Base-by-base conservation (phyloP, 345 rosid genomes). In the Eucalyptus curtisii region DNA sequence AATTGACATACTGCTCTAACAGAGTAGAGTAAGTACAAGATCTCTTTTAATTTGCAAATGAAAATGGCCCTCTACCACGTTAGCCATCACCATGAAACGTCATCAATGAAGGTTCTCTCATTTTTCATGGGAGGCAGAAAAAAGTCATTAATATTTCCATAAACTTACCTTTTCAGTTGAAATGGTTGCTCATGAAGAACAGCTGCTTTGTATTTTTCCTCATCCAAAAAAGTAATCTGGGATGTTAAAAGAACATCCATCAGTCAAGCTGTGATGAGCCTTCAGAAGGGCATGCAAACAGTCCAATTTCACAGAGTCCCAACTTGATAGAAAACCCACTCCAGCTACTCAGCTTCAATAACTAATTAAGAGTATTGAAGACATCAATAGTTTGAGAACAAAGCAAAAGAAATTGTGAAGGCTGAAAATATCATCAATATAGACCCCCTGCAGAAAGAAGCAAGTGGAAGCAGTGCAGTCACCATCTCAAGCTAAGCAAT, bases 221-320 rank as follows among this genome's bases (percentile, higher is more conserved):
- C 88, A 87, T 96, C 98, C 8, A 97, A 91, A 95, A 98, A 98
- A 47, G 97, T 92, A 89, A 97, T 89, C 99, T 98, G 92, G 87
- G 53, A 61, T n/a, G 42, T 57, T 87, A 81, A 86, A 80, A 55
- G 50, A 48, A 85, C 87, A 49, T 48, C 49, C 13, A 31, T 84
- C 82, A 57, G 25, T 30, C 79, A 76, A 76, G 84, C 47, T 40
- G 47, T 76, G 30, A 40, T 40, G 13, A 76, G 84, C 15, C 84
- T 40, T 40, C 47, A 40, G 47, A 76, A 76, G 84, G 84, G 47
- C 86, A 52, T 48, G 22, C 10, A 44, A 86, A 86, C 48, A 45
- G 22, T 88, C 25, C 13, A 68, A 68, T 68, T 68, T 68, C 44
- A 44, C 8, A 47, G 49, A 16, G 47, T 59, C 45, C 88, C 49